Evolutionary conservation across 441 rosid genomes (phyloP), one percentile per base, ranked within the genome.

Genomic region (Pelargonium hybrid): DNA sequence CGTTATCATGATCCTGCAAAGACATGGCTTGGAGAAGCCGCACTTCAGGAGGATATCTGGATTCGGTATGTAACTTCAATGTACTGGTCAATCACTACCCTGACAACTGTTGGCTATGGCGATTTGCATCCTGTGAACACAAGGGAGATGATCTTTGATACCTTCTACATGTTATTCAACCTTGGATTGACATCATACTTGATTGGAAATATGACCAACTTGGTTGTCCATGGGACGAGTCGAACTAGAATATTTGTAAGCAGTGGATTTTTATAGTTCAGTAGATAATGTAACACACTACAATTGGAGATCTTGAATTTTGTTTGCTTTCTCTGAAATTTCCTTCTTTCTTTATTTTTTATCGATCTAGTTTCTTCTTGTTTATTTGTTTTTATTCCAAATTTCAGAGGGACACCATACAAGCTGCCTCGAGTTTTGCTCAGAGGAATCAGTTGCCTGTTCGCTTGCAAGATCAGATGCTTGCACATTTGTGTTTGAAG

Each of bases 191-290:
- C 87, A 0, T 89, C 96, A 0, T 92, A 90, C 76, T 79, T 92
- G 82, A 92, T 90, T 41, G 97, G 97, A 73, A 92, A 90, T 78
- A 92, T 92, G 96, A 92, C 94, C 79, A 90, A 86, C 86, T 77
- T 92, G 83, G 92, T 90, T 68, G 98, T 92, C 73, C 96, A 88
- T 43, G 90, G 93, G 65, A 90, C 92, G 13, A 88, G 94, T 48
- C 87, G 96, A 69, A 92, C 97, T 48, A 82, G 97, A 83, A 82
- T 74, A 79, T 92, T 92, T 77, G 97, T 89, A 26, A 56, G 62
- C 18, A 18, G 8, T 56, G 20, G 26, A 56, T 57, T 72, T 37
- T 23, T 1, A n/a, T 26, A 66, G 52, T 45, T 62, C 26, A 31
- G 66, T 17, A 56, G 25, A 37, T 72, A 25, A 79, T 66, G 15